Evolutionary conservation across 2,329 filamentous ascomycete species (phyloP), one percentile per base, ranked within the genome.

Genomic region (Metarhizium sp.): DNA sequence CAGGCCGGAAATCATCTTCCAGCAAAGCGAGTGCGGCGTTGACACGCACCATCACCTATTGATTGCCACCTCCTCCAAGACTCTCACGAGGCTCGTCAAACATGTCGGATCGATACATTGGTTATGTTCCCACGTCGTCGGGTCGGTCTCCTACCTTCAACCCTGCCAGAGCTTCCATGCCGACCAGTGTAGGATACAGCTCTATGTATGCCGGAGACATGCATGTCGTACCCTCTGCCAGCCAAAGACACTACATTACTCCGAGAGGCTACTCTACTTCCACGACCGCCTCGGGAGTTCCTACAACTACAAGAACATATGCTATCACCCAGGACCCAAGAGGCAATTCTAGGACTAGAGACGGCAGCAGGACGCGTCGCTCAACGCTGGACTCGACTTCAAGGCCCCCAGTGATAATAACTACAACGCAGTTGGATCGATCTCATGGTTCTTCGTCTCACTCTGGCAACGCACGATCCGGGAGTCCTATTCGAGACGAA

Each of bases 391-490:
- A 85, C 55, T 69, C 76, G 14, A 64, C 70, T 29, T 66, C 69
- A 42, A 73, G 76, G 45, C 78, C 80, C 11, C 78, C 80, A 54
- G 75, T 83, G 61, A 79, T 83, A 56, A 75, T 84, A 59, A 84
- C 80, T 20, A 80, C 79, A 5, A 76, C 75, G 32, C 73, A 78
- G 56, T 73, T 72, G 55, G 66, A 70, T 52, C 67, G 69, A 34
- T 66, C 73, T 32, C 74, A 77, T 50, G 66, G 66, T 25, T 65
- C 69, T 32, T 65, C 68, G 49, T 69, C 73, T 30, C 71, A 76
- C 59, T 63, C 70, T 50, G 68, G 70, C 38, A 69, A 67, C 54
- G 60, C 60, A 55, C 67, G 66, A 51, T 59, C 63, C 36, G 62
- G 60, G 51, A 85, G 80, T 62, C 80, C 81, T 18, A 64, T 72